Evolutionary conservation across 2,329 filamentous ascomycete genomes (phyloP).

Genomic region (Ramularia collo-cygni): DNA sequence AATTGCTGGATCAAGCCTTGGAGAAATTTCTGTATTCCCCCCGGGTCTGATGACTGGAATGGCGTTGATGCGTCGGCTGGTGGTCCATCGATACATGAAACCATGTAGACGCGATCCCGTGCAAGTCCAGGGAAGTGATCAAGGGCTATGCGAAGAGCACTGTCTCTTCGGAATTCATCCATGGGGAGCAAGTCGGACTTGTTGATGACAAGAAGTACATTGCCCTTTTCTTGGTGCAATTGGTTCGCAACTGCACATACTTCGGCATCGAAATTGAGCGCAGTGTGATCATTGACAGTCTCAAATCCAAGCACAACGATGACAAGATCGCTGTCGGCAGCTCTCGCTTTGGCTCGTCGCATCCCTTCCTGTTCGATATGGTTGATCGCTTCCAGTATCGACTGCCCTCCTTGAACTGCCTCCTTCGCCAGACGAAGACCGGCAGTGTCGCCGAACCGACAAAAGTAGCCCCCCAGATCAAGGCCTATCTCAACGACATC

Average conservation of each 20-base stretch:
- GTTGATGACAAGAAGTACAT: slow-evolving; percentile 55
- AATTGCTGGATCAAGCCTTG: slow-evolving; percentile 62
- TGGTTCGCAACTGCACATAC: slow-evolving; percentile 48
- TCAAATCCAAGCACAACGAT: slow-evolving; percentile 75
- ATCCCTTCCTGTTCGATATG: slow-evolving; percentile 85
- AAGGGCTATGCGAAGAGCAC: slow-evolving; percentile 27
- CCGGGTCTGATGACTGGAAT: slow-evolving; percentile 41
- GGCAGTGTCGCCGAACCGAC: slow-evolving; percentile 92
- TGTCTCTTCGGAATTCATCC: slow-evolving; percentile 1
- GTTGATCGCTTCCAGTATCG: slow-evolving; percentile 48
- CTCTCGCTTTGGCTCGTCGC: slow-evolving; percentile 72
- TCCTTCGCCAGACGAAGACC: slow-evolving; percentile 54
- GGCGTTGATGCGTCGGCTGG: not conserved
- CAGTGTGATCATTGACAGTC: slow-evolving; percentile 4
- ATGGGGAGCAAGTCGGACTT: slow-evolving; percentile 49
- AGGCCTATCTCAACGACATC: slow-evolving; percentile 90
- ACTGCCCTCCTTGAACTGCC: slow-evolving; percentile 1
- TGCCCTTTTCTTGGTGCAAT: slow-evolving; percentile 44
- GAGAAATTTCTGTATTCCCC: slow-evolving; percentile 64
- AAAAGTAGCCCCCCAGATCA: slow-evolving; percentile 83
- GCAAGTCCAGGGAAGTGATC: slow-evolving; percentile 38
- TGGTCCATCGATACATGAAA: slow-evolving; percentile 61
- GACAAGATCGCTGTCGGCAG: slow-evolving; percentile 76
- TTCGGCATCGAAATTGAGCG: slow-evolving; percentile 43
- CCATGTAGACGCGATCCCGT: slow-evolving; percentile 47